A percentile compares a stretch with the other conserved stretches of the same genome.
Evolutionary conservation across 1,139 yeast species (phyloP).

Genomic region (Magnusiomyces magnusii): DNA sequence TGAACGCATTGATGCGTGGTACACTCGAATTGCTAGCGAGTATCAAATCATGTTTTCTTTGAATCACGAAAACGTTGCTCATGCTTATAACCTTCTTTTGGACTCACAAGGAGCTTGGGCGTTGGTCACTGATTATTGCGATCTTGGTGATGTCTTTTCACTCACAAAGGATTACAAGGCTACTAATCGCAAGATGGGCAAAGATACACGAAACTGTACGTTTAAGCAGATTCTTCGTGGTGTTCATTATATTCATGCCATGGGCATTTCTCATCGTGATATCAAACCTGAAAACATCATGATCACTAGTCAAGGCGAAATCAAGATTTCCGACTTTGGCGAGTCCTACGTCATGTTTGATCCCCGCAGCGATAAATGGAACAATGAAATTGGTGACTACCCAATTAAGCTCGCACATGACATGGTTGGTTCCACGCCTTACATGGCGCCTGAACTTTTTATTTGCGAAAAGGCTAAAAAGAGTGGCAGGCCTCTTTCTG

Average conservation of each 20-base stretch:
- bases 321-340: constrained; percentile 63
- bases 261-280: constrained; percentile 66
- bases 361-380: constrained; percentile 5
- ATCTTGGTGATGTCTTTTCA: constrained; percentile 63
- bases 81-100: constrained; percentile 50
- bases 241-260: constrained; percentile 58
- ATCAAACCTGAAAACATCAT: constrained; percentile 66
- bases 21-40: constrained; percentile 66
- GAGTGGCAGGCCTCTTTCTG: constrained; percentile 22
- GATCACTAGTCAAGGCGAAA: constrained; percentile 58
- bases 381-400: constrained; percentile 7
- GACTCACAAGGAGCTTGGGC: constrained; percentile 38
- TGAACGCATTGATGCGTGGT: constrained; percentile 52
- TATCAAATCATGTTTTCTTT: constrained; percentile 67
- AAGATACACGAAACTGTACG: constrained; percentile 48
- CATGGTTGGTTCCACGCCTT: constrained; percentile 65
- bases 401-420: constrained; percentile 16
- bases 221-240: constrained; percentile 70
- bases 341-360: constrained; percentile 16
- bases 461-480: constrained; percentile 12
- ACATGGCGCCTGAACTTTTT: constrained; percentile 84
- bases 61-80: constrained; percentile 60
- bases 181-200: constrained; percentile 24
- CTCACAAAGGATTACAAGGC: constrained; percentile 36
- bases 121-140: constrained; percentile 68